These are phyloP conservation scores for Claviceps arundinis DNA, from an alignment of 2,329 filamentous ascomycete species.

Conservation along the genomic window DNA sequence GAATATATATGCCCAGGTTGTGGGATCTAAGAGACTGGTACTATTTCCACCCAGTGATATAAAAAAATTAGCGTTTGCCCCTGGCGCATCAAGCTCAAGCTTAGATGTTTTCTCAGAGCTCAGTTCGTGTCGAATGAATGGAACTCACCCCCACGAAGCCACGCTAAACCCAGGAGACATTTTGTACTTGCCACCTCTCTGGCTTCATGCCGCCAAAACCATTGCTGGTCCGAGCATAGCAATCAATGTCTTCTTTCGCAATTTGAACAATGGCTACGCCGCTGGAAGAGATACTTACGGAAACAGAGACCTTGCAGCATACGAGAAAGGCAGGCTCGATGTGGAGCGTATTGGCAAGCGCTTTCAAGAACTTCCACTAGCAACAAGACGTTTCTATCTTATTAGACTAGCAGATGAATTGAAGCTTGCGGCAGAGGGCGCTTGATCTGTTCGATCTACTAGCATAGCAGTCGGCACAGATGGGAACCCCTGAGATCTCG, in stretches of 20 bases:
- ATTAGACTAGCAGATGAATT: slow-evolving; percentile 59
- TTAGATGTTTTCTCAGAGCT: slow-evolving; percentile 53
- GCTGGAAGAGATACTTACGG: slow-evolving; percentile 74
- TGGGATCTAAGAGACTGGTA: slow-evolving; percentile 57
- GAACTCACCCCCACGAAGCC: slow-evolving; percentile 53
- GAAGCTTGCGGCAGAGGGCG: slow-evolving; percentile 10
- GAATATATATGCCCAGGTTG: slow-evolving; percentile 71
- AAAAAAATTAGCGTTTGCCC: slow-evolving; percentile 51
- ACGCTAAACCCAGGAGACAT: slow-evolving; percentile 58
- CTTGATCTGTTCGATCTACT: slow-evolving; percentile 10
- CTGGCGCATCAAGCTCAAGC: slow-evolving; percentile 69
- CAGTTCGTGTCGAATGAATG: slow-evolving; percentile 23
- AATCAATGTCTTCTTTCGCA: slow-evolving; percentile 82
- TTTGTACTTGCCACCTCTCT: slow-evolving; percentile 69
- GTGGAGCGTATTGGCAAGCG: slow-evolving; percentile 50
- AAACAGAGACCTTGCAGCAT: slow-evolving; percentile 72
- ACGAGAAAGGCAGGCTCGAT: slow-evolving; percentile 68
- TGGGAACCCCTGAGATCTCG: no score
- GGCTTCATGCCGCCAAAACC: slow-evolving; percentile 65
- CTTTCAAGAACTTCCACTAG: slow-evolving; percentile 51
- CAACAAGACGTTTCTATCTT: slow-evolving; percentile 64
- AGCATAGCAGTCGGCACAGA: no score
- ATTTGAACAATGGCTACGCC: slow-evolving; percentile 54
- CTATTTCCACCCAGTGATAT: slow-evolving; percentile 73
- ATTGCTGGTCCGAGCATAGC: slow-evolving; percentile 51